Percentiles rank a stretch among this genome's conserved stretches.
phyloP scores from a whole-genome alignment of 2,329 filamentous ascomycete species.

The Fusarium subtropicale region DNA sequence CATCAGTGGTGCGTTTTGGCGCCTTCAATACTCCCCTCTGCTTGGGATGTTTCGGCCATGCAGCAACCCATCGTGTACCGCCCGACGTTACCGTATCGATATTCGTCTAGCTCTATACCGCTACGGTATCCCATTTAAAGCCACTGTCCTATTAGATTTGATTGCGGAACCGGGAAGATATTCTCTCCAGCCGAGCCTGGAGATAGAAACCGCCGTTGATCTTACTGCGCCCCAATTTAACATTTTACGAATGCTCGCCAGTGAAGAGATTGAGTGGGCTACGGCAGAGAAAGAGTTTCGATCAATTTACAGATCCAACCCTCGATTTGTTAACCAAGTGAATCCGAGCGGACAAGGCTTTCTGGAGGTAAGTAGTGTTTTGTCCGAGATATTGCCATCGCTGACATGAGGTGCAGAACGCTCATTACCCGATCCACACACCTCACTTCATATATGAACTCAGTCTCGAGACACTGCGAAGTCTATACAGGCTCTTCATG shows the following conservation, averaged over 20 bases:
- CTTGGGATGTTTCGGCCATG: neutral
- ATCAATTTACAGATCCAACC: neutral
- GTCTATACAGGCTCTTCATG: neutral
- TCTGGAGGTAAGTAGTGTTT: constrained; percentile 4
- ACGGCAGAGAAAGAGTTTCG: neutral
- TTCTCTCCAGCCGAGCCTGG: constrained; percentile 2
- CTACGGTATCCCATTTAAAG: neutral
- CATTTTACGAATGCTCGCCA: neutral
- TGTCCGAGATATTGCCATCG: fast-evolving
- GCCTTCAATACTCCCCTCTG: constrained; percentile 8
- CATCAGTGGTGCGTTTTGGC: constrained; percentile 9
- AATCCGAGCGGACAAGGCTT: neutral
- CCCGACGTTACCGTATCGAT: neutral
- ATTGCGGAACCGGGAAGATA: constrained; percentile 1
- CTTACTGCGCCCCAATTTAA: neutral
- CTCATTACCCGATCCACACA: fast-evolving
- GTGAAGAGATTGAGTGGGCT: fast-evolving
- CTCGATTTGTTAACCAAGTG: constrained; percentile 8
- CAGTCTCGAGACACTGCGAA: neutral
- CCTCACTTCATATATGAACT: too few species aligned
- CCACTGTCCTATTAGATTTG: neutral
- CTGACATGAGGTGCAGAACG: neutral
- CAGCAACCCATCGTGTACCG: neutral
- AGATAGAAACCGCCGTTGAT: constrained; percentile 1
- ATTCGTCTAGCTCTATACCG: neutral